Percentiles rank a stretch among this genome's conserved stretches.
Conservation (phyloP, 345 rosid species). For the Eucalyptus pauciflora region DNA sequence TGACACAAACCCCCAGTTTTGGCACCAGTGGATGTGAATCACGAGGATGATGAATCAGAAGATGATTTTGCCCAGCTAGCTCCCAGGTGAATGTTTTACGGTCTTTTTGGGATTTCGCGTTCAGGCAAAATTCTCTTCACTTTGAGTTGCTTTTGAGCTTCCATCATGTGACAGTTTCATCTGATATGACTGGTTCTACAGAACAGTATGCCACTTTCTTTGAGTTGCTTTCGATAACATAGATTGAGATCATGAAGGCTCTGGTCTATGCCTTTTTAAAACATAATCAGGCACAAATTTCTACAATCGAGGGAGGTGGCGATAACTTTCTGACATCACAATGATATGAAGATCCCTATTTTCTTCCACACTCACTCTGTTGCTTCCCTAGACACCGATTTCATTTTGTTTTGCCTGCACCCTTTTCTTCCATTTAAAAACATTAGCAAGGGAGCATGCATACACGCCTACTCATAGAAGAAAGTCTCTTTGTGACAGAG, state of each 20-base stretch:
- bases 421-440: background rate
- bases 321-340: background rate
- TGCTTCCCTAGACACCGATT: background rate
- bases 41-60: conserved; percentile 70
- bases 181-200: too few relatives aligned
- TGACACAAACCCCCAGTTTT: conserved; percentile 11
- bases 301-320: background rate
- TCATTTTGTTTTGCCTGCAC: background rate
- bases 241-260: background rate
- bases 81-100: background rate
- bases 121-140: background rate
- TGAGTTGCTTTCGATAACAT: background rate
- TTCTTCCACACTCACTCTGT: background rate
- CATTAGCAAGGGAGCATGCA: background rate
- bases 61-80: conserved; percentile 65
- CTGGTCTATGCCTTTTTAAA: background rate
- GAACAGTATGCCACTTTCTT: background rate
- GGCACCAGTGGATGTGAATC: conserved; percentile 48
- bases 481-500: background rate
- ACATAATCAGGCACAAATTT: background rate
- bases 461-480: background rate
- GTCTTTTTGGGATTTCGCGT: background rate
- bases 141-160: background rate
- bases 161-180: background rate
- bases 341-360: background rate